These are phyloP conservation scores for Plantago rigida DNA, from an alignment of 305 asterid genomes.

Conservation along the genomic window DNA sequence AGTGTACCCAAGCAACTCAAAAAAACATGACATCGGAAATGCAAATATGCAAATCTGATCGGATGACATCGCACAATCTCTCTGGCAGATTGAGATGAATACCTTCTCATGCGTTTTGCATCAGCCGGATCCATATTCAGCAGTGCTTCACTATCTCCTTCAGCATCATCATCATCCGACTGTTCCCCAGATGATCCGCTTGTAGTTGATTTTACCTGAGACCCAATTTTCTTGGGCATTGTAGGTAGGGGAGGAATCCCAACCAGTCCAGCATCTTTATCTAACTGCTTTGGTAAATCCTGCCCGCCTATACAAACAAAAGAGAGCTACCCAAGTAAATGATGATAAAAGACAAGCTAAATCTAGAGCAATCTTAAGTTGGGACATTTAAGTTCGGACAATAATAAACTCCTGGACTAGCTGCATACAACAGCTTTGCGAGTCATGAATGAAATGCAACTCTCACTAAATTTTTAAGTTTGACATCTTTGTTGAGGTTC, in stretches of 20 bases:
- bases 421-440: not conserved
- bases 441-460: not conserved
- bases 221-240: constrained; percentile 41
- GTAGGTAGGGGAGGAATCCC: constrained; percentile 62
- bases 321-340: constrained; percentile 16
- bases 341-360: constrained; percentile 11
- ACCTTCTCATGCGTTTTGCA: constrained; percentile 78
- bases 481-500: too few relatives aligned
- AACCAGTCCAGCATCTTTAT: constrained; percentile 49
- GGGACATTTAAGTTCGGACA: not conserved
- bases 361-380: not conserved
- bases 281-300: constrained; percentile 48
- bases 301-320: constrained; percentile 36
- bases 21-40: not conserved
- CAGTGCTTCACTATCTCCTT: constrained; percentile 65
- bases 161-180: constrained; percentile 87
- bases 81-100: constrained; percentile 4
- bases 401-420: not conserved
- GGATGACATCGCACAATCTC: not conserved
- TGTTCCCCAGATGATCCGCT: constrained; percentile 89
- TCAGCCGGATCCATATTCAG: constrained; percentile 58
- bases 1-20: not conserved
- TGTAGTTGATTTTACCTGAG: constrained; percentile 69
- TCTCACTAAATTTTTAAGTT: too few relatives aligned
- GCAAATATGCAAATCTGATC: not conserved